Conservation (phyloP, 345 rosid genomes). For the Boechera divaricarpa region DNA sequence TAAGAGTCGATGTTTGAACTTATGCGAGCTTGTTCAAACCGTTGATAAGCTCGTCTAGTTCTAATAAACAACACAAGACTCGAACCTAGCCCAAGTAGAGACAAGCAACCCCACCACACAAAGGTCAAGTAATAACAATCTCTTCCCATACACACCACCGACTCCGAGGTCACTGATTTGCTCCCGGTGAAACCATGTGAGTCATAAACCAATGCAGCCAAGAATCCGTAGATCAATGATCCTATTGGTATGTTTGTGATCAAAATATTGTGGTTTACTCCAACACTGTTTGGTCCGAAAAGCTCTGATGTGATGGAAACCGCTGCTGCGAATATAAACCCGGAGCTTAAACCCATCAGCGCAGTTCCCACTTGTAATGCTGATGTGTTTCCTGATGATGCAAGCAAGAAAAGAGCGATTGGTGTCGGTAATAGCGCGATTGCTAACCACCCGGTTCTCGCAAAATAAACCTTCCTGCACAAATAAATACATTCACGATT, state of each 20-base stretch:
- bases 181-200: conserved; percentile 47
- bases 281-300: conserved; percentile 88
- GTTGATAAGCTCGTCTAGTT: conserved; percentile 82
- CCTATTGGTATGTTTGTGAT: conserved; percentile 95
- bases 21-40: conserved; percentile 67
- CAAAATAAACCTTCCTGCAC: conserved; percentile 85
- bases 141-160: conserved; percentile 77
- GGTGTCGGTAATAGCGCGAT: conserved; percentile 86
- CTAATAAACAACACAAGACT: conserved; percentile 76
- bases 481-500: not conserved
- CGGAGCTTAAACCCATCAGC: conserved; percentile 81
- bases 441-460: conserved; percentile 93
- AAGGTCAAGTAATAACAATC: conserved; percentile 81
- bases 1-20: conserved; percentile 38
- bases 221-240: conserved; percentile 77
- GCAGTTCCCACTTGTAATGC: conserved; percentile 71
- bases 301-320: conserved; percentile 94
- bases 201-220: conserved; percentile 87
- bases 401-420: conserved; percentile 76
- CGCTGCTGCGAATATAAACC: conserved; percentile 93
- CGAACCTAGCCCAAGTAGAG: conserved; percentile 68
- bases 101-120: conserved; percentile 88
- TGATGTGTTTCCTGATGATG: conserved; percentile 51
- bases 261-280: conserved; percentile 92
- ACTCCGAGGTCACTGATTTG: conserved; percentile 11